Conservation (phyloP, 2,329 filamentous ascomycete species). For the Xylaria sp. region DNA sequence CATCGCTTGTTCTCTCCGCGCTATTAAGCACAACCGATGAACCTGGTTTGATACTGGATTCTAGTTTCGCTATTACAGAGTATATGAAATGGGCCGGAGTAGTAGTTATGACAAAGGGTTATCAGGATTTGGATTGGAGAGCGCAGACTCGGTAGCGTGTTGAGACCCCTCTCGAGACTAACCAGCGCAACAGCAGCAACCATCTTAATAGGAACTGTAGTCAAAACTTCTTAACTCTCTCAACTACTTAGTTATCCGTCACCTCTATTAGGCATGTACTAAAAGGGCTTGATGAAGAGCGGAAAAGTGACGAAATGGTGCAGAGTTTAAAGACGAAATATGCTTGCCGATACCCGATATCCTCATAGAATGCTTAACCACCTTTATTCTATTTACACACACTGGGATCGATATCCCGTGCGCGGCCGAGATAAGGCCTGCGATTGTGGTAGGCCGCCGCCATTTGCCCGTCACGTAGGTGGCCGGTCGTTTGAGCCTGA, state of each 20-base stretch:
- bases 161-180: conserved; percentile 3
- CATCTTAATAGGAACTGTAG: conserved; percentile 10
- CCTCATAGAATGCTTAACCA: conserved; percentile 4
- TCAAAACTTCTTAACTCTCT: background rate
- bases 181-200: conserved; percentile 8
- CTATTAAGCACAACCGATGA: conserved; percentile 8
- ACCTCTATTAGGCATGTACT: background rate
- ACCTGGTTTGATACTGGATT: conserved; percentile 13
- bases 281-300: background rate
- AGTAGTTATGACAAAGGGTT: conserved; percentile 11
- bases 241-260: conserved; percentile 3
- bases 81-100: conserved; percentile 9
- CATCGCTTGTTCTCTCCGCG: conserved; percentile 23
- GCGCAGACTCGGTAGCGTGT: conserved; percentile 6
- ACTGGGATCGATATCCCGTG: background rate
- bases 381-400: background rate
- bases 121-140: conserved; percentile 27
- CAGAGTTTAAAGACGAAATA: background rate
- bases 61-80: background rate
- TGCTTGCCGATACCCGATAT: background rate
- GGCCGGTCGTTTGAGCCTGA: conserved; percentile 10
- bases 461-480: conserved; percentile 8
- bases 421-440: background rate
- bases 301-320: background rate
- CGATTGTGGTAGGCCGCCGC: conserved; percentile 2